Percentiles rank a stretch among this genome's conserved stretches.
phyloP scores from a whole-genome alignment of 208 protist species.

The Trypanosomatidae sp. region DNA sequence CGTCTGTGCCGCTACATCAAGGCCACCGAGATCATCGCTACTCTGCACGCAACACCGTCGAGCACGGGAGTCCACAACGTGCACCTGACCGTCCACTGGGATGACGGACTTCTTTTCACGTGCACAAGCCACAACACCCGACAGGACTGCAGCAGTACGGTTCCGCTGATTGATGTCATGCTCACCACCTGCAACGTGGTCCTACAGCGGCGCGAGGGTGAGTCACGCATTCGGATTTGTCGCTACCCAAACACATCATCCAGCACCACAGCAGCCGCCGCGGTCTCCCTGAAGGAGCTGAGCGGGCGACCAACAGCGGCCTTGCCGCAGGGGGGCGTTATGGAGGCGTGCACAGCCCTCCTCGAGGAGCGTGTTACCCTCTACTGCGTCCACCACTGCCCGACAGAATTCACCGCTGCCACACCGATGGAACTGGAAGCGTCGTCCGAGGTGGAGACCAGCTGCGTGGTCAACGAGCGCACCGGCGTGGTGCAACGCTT shows the following conservation, averaged over 20 bases:
- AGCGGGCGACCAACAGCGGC: background rate
- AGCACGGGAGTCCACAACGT: background rate
- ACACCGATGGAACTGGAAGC: slow-evolving; percentile 17
- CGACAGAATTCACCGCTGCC: background rate
- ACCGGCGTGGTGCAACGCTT: slow-evolving; percentile 59
- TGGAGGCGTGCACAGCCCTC: slow-evolving; percentile 12
- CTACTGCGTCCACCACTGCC: slow-evolving; percentile 41
- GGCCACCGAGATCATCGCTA: slow-evolving; percentile 57
- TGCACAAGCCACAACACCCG: slow-evolving; percentile 26
- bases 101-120: slow-evolving; percentile 72
- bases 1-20: slow-evolving; percentile 77
- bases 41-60: slow-evolving; percentile 43
- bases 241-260: slow-evolving; percentile 30
- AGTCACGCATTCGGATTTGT: slow-evolving; percentile 10
- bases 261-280: slow-evolving; percentile 5
- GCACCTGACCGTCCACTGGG: slow-evolving; percentile 55
- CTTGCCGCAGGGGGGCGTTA: slow-evolving; percentile 16
- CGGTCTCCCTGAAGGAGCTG: slow-evolving; percentile 11
- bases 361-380: slow-evolving; percentile 29
- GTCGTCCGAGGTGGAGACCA: slow-evolving; percentile 59
- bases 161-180: slow-evolving; percentile 13
- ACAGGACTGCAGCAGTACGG: background rate
- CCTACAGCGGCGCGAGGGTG: slow-evolving; percentile 16
- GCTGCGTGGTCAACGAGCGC: slow-evolving; percentile 44
- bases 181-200: slow-evolving; percentile 23